Evolutionary conservation across 768 basidiomycete genomes (phyloP).

Genomic region (Leccinum boreale): DNA sequence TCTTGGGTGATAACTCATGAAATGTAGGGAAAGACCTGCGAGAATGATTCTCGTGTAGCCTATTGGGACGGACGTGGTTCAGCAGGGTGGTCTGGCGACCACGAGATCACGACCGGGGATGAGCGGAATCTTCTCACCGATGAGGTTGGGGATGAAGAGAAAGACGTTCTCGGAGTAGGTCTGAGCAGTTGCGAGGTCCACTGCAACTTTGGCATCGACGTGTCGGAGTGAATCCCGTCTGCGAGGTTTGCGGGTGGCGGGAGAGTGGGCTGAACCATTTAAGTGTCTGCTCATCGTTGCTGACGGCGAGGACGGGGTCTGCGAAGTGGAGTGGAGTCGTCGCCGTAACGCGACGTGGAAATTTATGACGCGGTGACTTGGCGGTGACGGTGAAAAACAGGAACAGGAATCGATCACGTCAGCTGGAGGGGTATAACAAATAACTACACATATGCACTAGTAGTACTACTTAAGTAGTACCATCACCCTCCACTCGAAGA

Average conservation of each 20-base stretch:
- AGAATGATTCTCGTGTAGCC: constrained; percentile 90
- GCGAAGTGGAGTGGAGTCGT: neutral
- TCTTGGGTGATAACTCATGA: constrained; percentile 94
- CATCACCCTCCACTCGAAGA: neutral
- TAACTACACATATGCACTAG: too few relatives aligned
- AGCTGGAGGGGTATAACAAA: constrained; percentile 2
- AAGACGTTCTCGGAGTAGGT: constrained; percentile 94
- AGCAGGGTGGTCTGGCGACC: neutral
- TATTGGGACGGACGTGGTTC: constrained; percentile 28
- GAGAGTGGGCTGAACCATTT: constrained; percentile 32
- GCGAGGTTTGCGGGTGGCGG: constrained; percentile 29
- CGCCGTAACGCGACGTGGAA: neutral
- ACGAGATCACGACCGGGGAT: neutral
- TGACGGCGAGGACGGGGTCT: neutral
- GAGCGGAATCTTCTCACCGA: constrained; percentile 52
- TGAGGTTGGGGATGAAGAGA: constrained; percentile 94
- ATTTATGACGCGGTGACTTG: constrained; percentile 25
- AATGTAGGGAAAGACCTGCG: constrained; percentile 84
- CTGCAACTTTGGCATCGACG: constrained; percentile 80
- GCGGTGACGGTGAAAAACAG: constrained; percentile 10
- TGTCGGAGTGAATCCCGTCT: constrained; percentile 60
- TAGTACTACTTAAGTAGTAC: too few relatives aligned
- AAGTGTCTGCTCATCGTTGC: constrained; percentile 23
- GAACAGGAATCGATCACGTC: constrained; percentile 19
- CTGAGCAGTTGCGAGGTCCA: constrained; percentile 84